These are phyloP conservation scores for Colletotrichum eremochloae DNA, from an alignment of 2,329 filamentous ascomycete species.

Conservation along the genomic window DNA sequence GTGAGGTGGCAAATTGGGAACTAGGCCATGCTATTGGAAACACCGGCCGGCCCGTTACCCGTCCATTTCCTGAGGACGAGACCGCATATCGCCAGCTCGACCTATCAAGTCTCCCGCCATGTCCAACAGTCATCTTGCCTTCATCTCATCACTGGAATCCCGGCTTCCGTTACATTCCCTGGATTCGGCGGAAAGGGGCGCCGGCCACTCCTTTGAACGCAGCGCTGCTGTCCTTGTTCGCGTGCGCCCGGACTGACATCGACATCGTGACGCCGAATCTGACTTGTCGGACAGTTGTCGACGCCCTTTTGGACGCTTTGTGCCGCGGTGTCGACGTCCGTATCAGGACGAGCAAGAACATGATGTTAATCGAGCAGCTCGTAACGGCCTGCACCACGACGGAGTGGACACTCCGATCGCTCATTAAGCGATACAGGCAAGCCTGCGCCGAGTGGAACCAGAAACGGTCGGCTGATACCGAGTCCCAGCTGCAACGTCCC, in stretches of 20 bases:
- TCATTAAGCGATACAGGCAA: conserved; percentile 68
- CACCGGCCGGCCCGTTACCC: neutral
- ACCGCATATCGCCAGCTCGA: conserved; percentile 34
- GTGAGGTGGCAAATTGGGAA: conserved; percentile 4
- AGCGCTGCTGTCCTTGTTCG: conserved; percentile 72
- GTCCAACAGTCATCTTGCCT: conserved; percentile 76
- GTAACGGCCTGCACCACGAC: conserved; percentile 83
- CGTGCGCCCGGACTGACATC: conserved; percentile 69
- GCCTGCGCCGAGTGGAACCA: conserved; percentile 40
- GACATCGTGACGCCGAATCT: conserved; percentile 84
- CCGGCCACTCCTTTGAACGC: conserved; percentile 77
- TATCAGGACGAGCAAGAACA: conserved; percentile 74
- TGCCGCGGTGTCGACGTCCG: conserved; percentile 75
- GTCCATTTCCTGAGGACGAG: conserved; percentile 21
- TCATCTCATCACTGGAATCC: conserved; percentile 80
- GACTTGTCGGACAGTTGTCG: conserved; percentile 75
- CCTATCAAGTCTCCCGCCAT: conserved; percentile 43
- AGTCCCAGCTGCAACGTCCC: conserved; percentile 56
- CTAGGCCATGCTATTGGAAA: neutral
- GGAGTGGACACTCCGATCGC: conserved; percentile 69
- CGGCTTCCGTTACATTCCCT: conserved; percentile 70
- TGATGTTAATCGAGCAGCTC: conserved; percentile 87
- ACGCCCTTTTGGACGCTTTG: conserved; percentile 72
- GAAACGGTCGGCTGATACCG: conserved; percentile 51
- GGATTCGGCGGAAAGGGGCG: conserved; percentile 61